Percentiles rank a stretch among this genome's conserved stretches.
phyloP scores from a whole-genome alignment of 768 basidiomycete genomes.

The Saitozyma podzolica region DNA sequence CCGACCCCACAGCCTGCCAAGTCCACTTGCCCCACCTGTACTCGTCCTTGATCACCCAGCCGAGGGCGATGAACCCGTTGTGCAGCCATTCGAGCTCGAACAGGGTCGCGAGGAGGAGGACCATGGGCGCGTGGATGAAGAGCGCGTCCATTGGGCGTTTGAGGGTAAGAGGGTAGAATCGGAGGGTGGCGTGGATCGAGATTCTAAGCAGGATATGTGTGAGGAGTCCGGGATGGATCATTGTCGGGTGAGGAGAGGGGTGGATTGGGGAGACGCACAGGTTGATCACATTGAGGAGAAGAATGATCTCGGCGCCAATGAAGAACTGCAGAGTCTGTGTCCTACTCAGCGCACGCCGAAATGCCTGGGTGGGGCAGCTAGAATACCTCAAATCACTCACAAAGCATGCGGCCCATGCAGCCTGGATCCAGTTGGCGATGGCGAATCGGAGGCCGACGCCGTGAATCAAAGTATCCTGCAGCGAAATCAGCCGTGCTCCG shows the following conservation, averaged over 20 bases:
- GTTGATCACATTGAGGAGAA: constrained; percentile 68
- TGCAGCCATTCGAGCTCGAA: constrained; percentile 64
- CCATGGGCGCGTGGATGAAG: constrained; percentile 82
- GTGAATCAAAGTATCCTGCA: constrained; percentile 66
- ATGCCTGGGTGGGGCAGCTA: not conserved
- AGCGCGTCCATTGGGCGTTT: constrained; percentile 67
- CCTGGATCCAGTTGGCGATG: constrained; percentile 76
- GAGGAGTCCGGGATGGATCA: not conserved
- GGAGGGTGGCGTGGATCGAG: constrained; percentile 75
- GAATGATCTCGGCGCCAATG: constrained; percentile 69
- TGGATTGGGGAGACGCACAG: too few relatives aligned
- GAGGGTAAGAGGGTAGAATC: constrained; percentile 61
- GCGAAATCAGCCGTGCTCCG: too few relatives aligned
- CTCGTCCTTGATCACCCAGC: constrained; percentile 63
- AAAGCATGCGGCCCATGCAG: constrained; percentile 75
- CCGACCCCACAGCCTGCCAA: constrained; percentile 72
- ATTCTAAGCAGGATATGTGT: constrained; percentile 51
- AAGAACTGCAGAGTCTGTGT: constrained; percentile 77
- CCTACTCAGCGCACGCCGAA: too few relatives aligned
- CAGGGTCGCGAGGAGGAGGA: constrained; percentile 58
- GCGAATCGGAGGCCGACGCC: constrained; percentile 77
- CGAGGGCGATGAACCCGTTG: constrained; percentile 68
- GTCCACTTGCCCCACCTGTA: constrained; percentile 61
- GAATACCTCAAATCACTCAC: constrained; percentile 50
- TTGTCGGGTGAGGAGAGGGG: too few relatives aligned